phyloP scores from a whole-genome alignment of 1,284 basidiomycete species.

The Ganoderma lingzhi region DNA sequence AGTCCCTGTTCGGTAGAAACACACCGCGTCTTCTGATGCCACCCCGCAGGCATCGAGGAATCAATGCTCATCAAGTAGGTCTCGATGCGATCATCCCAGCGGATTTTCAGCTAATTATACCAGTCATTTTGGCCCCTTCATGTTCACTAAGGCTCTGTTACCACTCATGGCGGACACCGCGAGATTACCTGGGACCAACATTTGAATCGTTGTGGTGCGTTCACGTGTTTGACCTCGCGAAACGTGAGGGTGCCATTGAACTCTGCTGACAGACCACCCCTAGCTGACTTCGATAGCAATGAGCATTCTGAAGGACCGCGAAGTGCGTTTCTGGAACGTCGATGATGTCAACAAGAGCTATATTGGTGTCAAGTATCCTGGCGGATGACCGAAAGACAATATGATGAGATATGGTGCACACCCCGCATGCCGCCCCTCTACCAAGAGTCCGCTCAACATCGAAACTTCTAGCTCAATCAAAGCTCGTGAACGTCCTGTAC shows the following conservation, averaged over 20 bases:
- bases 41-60: neutral
- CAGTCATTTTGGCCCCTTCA: neutral
- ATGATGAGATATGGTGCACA: constrained; percentile 1
- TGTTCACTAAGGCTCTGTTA: neutral
- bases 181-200: neutral
- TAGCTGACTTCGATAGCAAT: neutral
- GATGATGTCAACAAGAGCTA: neutral
- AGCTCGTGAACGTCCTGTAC: constrained; percentile 43
- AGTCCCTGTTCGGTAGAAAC: neutral
- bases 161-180: neutral
- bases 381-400: neutral
- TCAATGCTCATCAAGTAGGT: neutral
- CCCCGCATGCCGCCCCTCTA: neutral
- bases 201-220: neutral
- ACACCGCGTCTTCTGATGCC: neutral
- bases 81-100: neutral
- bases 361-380: neutral
- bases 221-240: no score
- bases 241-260: no score
- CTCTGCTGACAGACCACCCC: no score
- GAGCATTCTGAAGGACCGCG: neutral
- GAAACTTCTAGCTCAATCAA: constrained; percentile 14
- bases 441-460: no score
- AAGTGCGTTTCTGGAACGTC: neutral
- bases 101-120: neutral